phyloP scores from a whole-genome alignment of 495 filamentous ascomycete species.

The Lepidopterella palustris region DNA sequence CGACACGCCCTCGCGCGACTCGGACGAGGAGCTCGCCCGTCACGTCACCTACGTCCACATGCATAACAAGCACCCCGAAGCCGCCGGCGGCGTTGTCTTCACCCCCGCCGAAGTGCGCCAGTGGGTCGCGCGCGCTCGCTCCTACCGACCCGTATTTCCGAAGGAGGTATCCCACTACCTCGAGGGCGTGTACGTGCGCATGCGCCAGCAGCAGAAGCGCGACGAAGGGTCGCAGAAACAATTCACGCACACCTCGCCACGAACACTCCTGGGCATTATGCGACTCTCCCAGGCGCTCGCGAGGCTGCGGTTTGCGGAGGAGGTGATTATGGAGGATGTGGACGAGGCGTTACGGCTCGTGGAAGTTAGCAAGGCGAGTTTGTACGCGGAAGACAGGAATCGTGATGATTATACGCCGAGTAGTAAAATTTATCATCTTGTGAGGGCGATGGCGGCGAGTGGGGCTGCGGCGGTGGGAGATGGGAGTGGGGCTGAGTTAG shows the following conservation, averaged over 20 bases:
- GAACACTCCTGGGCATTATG: constrained; percentile 85
- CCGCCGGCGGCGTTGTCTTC: constrained; percentile 60
- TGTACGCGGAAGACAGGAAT: constrained; percentile 60
- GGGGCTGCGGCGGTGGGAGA: constrained; percentile 71
- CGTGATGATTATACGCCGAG: constrained; percentile 68
- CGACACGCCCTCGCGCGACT: constrained; percentile 80
- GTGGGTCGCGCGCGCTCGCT: constrained; percentile 88
- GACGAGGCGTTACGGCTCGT: constrained; percentile 89
- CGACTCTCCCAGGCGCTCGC: constrained; percentile 95
- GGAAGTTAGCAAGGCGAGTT: constrained; percentile 82
- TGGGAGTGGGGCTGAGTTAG: constrained; percentile 68
- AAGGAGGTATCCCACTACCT: constrained; percentile 86
- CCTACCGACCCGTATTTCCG: constrained; percentile 78
- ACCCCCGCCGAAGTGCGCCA: constrained; percentile 86
- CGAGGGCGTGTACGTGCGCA: constrained; percentile 87
- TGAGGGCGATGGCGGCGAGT: constrained; percentile 74
- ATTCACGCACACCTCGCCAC: constrained; percentile 86
- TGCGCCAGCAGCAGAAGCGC: constrained; percentile 80
- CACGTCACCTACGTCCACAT: constrained; percentile 98
- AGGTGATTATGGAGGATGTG: constrained; percentile 84
- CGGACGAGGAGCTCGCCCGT: constrained; percentile 85
- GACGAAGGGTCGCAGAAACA: constrained; percentile 83
- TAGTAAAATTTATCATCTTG: constrained; percentile 88
- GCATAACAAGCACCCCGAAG: constrained; percentile 89
- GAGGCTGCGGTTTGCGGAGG: constrained; percentile 75